These are phyloP conservation scores for Exutisphaerella laricina DNA, from an alignment of 2,329 filamentous ascomycete genomes.

Conservation along the genomic window DNA sequence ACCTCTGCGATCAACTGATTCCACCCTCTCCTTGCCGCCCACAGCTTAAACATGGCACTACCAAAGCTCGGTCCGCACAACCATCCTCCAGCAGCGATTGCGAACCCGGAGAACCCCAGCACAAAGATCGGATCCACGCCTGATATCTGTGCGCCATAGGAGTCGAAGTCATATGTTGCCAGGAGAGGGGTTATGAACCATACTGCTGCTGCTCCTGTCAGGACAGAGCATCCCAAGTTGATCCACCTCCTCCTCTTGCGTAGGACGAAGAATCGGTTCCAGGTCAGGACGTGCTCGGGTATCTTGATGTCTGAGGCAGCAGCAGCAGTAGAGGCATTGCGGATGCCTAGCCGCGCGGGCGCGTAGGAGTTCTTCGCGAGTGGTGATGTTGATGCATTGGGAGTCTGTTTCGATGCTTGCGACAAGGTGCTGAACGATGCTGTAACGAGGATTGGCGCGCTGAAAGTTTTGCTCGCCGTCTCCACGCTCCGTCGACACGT, in stretches of 20 bases:
- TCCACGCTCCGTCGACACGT: constrained; percentile 6
- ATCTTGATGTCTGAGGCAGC: neutral
- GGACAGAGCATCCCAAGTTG: constrained; percentile 70
- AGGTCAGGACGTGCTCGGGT: constrained; percentile 45
- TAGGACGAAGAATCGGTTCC: constrained; percentile 89
- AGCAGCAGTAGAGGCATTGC: constrained; percentile 5
- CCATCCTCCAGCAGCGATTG: constrained; percentile 79
- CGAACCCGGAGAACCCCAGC: constrained; percentile 71
- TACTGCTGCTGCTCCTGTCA: constrained; percentile 58
- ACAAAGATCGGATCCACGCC: constrained; percentile 85
- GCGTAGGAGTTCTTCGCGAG: neutral
- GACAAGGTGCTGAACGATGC: constrained; percentile 9
- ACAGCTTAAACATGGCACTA: constrained; percentile 68
- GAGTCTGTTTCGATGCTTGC: constrained; percentile 4
- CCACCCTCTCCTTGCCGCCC: constrained; percentile 57
- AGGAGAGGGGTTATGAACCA: constrained; percentile 60
- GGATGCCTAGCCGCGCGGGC: constrained; percentile 1
- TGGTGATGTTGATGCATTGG: constrained; percentile 2
- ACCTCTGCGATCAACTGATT: constrained; percentile 66
- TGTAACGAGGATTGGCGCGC: constrained; percentile 3
- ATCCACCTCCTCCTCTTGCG: constrained; percentile 79
- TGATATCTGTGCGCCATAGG: constrained; percentile 58
- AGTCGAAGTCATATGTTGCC: constrained; percentile 66
- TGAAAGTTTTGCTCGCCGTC: constrained; percentile 2
- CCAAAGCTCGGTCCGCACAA: constrained; percentile 78